Conservation (phyloP, 306 rosid species). For the Canavalia ensiformis region DNA sequence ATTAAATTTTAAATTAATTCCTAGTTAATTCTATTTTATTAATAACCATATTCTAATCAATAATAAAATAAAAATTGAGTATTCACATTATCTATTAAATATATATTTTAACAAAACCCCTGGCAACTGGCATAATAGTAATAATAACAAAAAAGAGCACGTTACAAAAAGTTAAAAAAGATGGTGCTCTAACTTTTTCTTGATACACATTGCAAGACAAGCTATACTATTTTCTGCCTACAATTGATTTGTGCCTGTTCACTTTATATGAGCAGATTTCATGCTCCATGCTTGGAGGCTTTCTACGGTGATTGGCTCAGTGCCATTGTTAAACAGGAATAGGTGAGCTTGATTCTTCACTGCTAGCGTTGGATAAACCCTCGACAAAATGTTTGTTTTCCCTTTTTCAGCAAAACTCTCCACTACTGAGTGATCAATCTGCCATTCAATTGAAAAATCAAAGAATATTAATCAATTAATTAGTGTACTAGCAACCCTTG, state of each 20-base stretch:
- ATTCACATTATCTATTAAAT: too few species aligned
- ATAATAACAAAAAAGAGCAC: neutral
- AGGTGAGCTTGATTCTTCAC: slow-evolving; percentile 60
- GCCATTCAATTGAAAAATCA: neutral
- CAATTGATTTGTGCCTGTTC: neutral
- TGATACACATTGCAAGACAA: neutral
- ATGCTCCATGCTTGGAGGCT: slow-evolving; percentile 77
- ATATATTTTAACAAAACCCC: neutral
- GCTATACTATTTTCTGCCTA: neutral
- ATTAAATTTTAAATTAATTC: too few species aligned
- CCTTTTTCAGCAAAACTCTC: slow-evolving; percentile 87
- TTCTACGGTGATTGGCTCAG: slow-evolving; percentile 66
- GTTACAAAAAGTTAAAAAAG: neutral
- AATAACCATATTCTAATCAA: too few species aligned
- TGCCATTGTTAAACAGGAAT: slow-evolving; percentile 82
- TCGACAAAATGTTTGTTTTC: slow-evolving; percentile 75
- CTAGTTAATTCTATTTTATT: too few species aligned
- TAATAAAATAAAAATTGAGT: too few species aligned
- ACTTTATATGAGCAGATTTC: slow-evolving; percentile 54
- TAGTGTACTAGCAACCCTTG: neutral
- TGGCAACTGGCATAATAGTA: too few species aligned
- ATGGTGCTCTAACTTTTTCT: neutral
- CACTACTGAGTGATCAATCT: slow-evolving; percentile 95
- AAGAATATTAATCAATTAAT: neutral
- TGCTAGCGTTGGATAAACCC: slow-evolving; percentile 81